Evolutionary conservation across 1,284 basidiomycete genomes (phyloP).

Genomic region (Wolfiporia cocos): DNA sequence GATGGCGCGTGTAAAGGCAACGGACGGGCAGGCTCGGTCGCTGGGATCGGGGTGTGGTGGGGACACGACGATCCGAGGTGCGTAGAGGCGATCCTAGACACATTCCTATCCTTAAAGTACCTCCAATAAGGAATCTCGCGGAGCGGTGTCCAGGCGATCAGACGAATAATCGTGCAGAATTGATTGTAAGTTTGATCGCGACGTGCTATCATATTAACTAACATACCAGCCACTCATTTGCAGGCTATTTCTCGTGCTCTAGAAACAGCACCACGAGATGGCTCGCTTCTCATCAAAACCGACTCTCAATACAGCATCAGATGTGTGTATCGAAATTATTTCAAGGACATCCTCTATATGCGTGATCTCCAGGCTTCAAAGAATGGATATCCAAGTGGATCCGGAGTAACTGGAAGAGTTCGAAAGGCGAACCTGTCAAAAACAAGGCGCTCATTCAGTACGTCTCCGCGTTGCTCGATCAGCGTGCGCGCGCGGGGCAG

Average conservation of each 20-base stretch:
- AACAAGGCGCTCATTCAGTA: constrained; percentile 64
- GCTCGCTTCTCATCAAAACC: constrained; percentile 61
- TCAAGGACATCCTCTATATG: neutral
- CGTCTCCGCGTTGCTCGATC: constrained; percentile 45
- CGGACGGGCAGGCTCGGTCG: constrained; percentile 50
- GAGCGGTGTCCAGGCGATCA: constrained; percentile 79
- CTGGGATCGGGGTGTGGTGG: constrained; percentile 80
- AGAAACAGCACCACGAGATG: constrained; percentile 52
- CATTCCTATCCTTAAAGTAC: too few relatives aligned
- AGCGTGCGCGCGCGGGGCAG: constrained; percentile 43
- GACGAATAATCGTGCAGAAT: constrained; percentile 86
- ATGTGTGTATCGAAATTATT: constrained; percentile 35
- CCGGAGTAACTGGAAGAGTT: constrained; percentile 41
- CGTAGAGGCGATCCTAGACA: too few relatives aligned
- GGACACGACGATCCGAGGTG: constrained; percentile 56
- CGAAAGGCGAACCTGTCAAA: constrained; percentile 49
- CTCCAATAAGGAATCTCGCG: constrained; percentile 68
- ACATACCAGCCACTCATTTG: too few relatives aligned
- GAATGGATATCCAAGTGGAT: constrained; percentile 65
- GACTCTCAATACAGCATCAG: constrained; percentile 76
- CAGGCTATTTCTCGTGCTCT: constrained; percentile 75
- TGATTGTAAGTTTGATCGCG: constrained; percentile 51
- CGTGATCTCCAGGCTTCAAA: constrained; percentile 42
- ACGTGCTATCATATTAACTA: too few relatives aligned
- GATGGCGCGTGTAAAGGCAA: constrained; percentile 82